A percentile compares a stretch with the other conserved stretches of the same genome.
Conservation (phyloP, 371 early-diverging fungal genomes). For the Mortierella sp. region DNA sequence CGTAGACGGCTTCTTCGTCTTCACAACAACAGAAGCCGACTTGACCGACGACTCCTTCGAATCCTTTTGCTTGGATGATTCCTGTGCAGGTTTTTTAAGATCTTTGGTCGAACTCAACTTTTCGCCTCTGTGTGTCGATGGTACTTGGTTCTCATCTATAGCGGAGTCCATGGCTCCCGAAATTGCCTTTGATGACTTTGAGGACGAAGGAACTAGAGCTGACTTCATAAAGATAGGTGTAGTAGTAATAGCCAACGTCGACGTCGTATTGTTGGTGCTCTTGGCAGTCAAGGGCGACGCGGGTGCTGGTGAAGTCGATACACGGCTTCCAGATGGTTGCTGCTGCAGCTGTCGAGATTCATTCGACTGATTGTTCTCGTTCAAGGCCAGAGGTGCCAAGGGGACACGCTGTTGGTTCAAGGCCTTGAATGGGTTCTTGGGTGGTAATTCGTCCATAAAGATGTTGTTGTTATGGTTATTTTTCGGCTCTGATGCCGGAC, state of each 20-base stretch:
- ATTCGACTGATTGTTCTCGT: constrained; percentile 13
- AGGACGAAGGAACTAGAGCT: not conserved
- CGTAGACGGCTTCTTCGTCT: too few relatives aligned
- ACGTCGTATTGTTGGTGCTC: not conserved
- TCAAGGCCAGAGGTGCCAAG: constrained; percentile 22
- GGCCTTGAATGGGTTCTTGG: constrained; percentile 17
- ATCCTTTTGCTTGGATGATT: not conserved
- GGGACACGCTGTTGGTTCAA: constrained; percentile 16
- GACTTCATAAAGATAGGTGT: too few relatives aligned
- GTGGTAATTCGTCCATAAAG: constrained; percentile 11
- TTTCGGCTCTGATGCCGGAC: constrained; percentile 23
- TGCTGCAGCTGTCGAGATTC: not conserved
- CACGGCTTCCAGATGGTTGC: not conserved
- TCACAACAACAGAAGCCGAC: too few relatives aligned
- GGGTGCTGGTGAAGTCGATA: not conserved
- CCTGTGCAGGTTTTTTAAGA: not conserved
- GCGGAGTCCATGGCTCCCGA: not conserved
- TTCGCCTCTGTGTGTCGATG: not conserved
- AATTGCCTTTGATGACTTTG: not conserved
- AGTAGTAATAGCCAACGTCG: too few relatives aligned
- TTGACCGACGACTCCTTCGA: not conserved
- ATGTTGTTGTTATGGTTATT: too few relatives aligned
- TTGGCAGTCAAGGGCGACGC: not conserved
- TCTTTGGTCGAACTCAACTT: not conserved
- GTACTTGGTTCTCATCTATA: not conserved